Evolutionary conservation across 2,329 filamentous ascomycete species (phyloP).

Genomic region (Chrysoporthe cubensis): DNA sequence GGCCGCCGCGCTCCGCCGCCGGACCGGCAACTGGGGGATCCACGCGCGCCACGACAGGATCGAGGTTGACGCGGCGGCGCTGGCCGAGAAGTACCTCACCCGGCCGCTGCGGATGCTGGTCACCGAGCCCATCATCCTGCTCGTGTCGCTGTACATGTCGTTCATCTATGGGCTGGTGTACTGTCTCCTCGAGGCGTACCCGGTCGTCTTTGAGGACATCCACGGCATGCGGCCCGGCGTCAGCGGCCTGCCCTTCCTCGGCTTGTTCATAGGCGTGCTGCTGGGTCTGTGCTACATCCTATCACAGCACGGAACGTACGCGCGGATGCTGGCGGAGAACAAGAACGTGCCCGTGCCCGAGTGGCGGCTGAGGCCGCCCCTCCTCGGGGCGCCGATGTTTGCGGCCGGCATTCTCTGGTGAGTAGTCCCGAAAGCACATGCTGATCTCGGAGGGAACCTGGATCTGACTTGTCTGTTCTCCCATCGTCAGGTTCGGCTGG

Average conservation of each 20-base stretch:
- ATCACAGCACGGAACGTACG: constrained; percentile 35
- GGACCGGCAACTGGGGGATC: constrained; percentile 33
- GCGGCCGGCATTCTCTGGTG: constrained; percentile 42
- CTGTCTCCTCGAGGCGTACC: constrained; percentile 24
- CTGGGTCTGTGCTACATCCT: constrained; percentile 33
- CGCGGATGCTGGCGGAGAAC: constrained; percentile 28
- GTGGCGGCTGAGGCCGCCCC: constrained; percentile 31
- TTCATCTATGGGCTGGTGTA: constrained; percentile 28
- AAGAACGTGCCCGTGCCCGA: constrained; percentile 31
- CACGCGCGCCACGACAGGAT: constrained; percentile 21
- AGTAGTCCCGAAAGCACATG: neutral
- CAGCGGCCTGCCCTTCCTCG: constrained; percentile 38
- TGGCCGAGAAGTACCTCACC: constrained; percentile 31
- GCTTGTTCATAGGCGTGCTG: constrained; percentile 32
- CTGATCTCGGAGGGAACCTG: neutral
- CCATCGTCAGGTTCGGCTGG: constrained; percentile 29
- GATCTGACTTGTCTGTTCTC: neutral
- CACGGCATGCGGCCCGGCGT: constrained; percentile 37
- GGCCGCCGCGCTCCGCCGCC: constrained; percentile 16
- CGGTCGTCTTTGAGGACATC: constrained; percentile 35
- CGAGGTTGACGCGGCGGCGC: constrained; percentile 19
- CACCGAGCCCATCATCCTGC: constrained; percentile 58
- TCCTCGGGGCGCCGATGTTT: constrained; percentile 37
- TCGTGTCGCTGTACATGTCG: constrained; percentile 40
- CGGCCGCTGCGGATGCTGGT: constrained; percentile 44